Conservation (phyloP, 768 basidiomycete species). For the Tricholoma hemisulphureum region DNA sequence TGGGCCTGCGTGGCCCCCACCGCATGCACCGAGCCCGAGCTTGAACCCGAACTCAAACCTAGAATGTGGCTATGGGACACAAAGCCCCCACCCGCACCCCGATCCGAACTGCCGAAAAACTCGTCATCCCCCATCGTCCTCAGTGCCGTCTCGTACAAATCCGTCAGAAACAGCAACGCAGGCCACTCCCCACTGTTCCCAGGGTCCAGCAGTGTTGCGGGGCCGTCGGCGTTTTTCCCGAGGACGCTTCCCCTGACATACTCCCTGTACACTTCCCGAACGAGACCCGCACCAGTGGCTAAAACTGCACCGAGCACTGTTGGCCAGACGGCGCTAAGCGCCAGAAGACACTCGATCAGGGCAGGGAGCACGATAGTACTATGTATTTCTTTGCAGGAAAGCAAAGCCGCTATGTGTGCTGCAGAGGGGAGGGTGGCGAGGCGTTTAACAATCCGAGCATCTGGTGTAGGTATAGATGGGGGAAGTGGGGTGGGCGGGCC, state of each 20-base stretch:
- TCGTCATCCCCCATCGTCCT: conserved; percentile 96
- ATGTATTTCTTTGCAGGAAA: conserved; percentile 32
- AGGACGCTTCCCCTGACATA: conserved; percentile 61
- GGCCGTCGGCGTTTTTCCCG: conserved; percentile 39
- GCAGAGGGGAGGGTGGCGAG: conserved; percentile 55
- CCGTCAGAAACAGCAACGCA: conserved; percentile 71
- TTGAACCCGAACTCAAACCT: background rate
- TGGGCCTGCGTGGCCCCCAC: conserved; percentile 17
- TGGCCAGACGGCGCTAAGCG: conserved; percentile 62
- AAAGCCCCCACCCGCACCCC: conserved; percentile 5
- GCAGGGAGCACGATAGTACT: conserved; percentile 39
- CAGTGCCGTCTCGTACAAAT: conserved; percentile 81
- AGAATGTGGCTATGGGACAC: background rate
- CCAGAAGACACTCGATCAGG: conserved; percentile 57
- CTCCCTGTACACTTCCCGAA: conserved; percentile 73
- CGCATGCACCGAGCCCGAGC: background rate
- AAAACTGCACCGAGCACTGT: conserved; percentile 56
- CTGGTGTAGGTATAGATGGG: conserved; percentile 48
- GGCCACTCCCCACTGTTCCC: conserved; percentile 46
- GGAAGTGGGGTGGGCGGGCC: conserved; percentile 12
- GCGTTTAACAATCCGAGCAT: conserved; percentile 61
- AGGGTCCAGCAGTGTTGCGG: background rate
- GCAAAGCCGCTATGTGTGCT: conserved; percentile 52
- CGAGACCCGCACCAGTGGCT: conserved; percentile 54
- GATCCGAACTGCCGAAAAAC: conserved; percentile 62